These are phyloP conservation scores for Diaporthe eres DNA, from an alignment of 2,329 filamentous ascomycete species.

Conservation along the genomic window DNA sequence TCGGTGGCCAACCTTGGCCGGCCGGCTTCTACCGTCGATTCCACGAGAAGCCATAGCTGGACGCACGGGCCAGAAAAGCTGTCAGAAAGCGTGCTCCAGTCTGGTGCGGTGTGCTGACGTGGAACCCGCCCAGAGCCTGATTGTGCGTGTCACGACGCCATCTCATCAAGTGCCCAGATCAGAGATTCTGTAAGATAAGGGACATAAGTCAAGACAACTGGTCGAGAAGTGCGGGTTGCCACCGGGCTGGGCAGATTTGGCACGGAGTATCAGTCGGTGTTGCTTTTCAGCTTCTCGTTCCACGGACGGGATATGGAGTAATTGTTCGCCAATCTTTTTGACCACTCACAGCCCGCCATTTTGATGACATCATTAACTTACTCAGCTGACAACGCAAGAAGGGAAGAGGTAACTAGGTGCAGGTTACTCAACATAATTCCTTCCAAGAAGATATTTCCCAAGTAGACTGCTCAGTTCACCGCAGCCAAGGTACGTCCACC, in stretches of 20 bases:
- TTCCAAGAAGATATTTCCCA: background rate
- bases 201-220: background rate
- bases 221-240: background rate
- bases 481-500: too few relatives aligned
- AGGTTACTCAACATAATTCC: background rate
- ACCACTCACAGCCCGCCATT: background rate
- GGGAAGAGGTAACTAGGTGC: background rate
- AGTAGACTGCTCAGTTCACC: background rate
- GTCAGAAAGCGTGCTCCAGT: background rate
- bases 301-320: background rate
- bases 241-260: background rate
- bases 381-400: background rate
- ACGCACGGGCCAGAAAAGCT: too few relatives aligned
- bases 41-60: background rate
- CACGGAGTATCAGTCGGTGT: slow-evolving; percentile 1
- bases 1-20: slow-evolving; percentile 49
- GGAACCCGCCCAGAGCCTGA: background rate
- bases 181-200: too few relatives aligned
- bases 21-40: slow-evolving; percentile 12
- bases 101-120: background rate
- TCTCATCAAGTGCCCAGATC: background rate
- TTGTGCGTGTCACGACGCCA: background rate
- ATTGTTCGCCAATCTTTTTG: background rate
- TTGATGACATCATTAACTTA: slow-evolving; percentile 5
- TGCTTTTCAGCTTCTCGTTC: slow-evolving; percentile 12